Conservation (phyloP, 768 basidiomycete genomes). For the Lentinula raphanica region DNA sequence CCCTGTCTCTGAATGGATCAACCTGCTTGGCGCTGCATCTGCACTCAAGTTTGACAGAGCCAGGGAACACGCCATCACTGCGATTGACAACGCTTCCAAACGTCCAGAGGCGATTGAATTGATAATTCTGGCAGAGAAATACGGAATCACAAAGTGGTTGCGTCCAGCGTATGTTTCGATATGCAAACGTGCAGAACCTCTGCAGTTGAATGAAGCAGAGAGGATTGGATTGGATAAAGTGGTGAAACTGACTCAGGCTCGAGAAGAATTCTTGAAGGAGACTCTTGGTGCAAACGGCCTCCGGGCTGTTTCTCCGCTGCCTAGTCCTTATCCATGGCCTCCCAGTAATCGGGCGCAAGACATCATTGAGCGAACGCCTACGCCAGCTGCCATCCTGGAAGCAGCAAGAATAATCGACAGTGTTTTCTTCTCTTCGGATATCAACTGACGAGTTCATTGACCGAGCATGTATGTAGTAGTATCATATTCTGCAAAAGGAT, state of each 20-base stretch:
- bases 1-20: conserved; percentile 1
- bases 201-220: conserved; percentile 1
- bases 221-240: conserved; percentile 2
- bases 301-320: background rate
- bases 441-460: background rate
- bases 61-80: background rate
- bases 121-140: conserved; percentile 5
- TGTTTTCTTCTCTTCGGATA: background rate
- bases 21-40: background rate
- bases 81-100: background rate
- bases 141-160: conserved; percentile 2
- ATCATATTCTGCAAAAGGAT: background rate
- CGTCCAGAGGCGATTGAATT: background rate
- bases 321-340: conserved; percentile 3
- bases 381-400: background rate
- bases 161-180: conserved; percentile 4
- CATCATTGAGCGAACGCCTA: background rate
- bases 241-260: conserved; percentile 1
- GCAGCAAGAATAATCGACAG: background rate
- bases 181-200: background rate
- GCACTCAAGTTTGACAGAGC: conserved; percentile 5
- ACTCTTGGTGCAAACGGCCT: background rate
- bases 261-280: conserved; percentile 4
- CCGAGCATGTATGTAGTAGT: no score
- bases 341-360: background rate